These are phyloP conservation scores for Aspergillus jensenii DNA, from an alignment of 2,329 filamentous ascomycete genomes.

Conservation along the genomic window DNA sequence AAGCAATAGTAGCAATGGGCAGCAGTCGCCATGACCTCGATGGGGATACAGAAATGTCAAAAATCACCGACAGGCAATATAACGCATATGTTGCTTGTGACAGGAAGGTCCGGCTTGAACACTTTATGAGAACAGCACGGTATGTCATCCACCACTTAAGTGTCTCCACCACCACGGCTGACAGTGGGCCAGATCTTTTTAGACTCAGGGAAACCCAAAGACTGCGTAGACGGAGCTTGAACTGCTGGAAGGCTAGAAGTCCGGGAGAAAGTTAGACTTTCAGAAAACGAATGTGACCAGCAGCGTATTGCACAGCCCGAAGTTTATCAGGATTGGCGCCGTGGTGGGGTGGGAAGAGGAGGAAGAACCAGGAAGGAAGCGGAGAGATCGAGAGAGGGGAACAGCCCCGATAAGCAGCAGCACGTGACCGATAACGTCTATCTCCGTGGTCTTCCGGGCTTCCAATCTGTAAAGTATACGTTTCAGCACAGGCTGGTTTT, in stretches of 20 bases:
- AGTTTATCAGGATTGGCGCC: slow-evolving; percentile 1
- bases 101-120: neutral
- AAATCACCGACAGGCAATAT: neutral
- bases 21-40: slow-evolving; percentile 69
- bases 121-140: neutral
- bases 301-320: slow-evolving; percentile 7
- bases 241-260: neutral
- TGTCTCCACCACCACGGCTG: slow-evolving; percentile 6
- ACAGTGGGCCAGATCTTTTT: neutral
- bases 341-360: slow-evolving; percentile 5
- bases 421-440: slow-evolving; percentile 6
- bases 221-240: slow-evolving; percentile 4
- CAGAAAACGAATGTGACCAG: neutral
- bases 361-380: neutral
- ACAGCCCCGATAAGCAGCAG: slow-evolving; percentile 11
- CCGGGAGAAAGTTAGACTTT: neutral
- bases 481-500: neutral
- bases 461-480: neutral
- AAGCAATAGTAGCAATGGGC: slow-evolving; percentile 93
- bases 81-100: neutral
- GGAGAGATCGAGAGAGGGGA: slow-evolving; percentile 19
- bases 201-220: slow-evolving; percentile 3
- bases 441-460: slow-evolving; percentile 1
- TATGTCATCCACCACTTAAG: slow-evolving; percentile 3
- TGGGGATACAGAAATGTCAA: neutral